A percentile compares a stretch with the other conserved stretches of the same genome.
Conservation (phyloP, 495 filamentous ascomycete species). For the Penicillium maclennaniae region DNA sequence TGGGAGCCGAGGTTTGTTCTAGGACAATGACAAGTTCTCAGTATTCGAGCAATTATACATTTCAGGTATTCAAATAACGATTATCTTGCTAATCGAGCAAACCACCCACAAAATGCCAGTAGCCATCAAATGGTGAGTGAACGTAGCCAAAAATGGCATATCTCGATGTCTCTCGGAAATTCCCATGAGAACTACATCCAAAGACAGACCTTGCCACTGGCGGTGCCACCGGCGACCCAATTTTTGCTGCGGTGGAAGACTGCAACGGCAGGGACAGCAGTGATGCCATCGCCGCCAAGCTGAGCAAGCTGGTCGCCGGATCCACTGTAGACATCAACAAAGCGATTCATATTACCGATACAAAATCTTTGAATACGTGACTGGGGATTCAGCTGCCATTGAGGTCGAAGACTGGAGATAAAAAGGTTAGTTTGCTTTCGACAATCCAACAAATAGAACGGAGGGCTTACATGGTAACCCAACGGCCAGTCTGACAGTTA, state of each 20-base stretch:
- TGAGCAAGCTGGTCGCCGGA: constrained; percentile 87
- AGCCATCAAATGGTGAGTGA: background rate
- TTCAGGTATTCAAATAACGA: background rate
- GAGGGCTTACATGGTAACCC: constrained; percentile 62
- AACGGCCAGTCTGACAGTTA: constrained; percentile 93
- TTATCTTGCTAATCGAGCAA: constrained; percentile 14
- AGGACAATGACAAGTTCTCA: too few species aligned
- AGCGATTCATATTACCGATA: constrained; percentile 97
- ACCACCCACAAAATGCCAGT: constrained; percentile 12
- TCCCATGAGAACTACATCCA: constrained; percentile 64
- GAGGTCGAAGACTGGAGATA: constrained; percentile 70
- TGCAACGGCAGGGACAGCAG: constrained; percentile 88
- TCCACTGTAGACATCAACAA: constrained; percentile 81
- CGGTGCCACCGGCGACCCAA: constrained; percentile 91
- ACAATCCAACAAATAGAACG: background rate
- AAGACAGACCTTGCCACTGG: constrained; percentile 85
- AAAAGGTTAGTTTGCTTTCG: background rate
- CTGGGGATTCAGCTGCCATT: constrained; percentile 80
- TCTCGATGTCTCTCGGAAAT: background rate
- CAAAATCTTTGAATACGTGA: constrained; percentile 80
- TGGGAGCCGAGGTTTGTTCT: too few species aligned
- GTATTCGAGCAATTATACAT: background rate
- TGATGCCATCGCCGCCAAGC: constrained; percentile 82
- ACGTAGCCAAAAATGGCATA: background rate
- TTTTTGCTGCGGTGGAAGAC: constrained; percentile 83